These are phyloP conservation scores for Ceriops decandra DNA, from an alignment of 345 rosid genomes.

Conservation along the genomic window DNA sequence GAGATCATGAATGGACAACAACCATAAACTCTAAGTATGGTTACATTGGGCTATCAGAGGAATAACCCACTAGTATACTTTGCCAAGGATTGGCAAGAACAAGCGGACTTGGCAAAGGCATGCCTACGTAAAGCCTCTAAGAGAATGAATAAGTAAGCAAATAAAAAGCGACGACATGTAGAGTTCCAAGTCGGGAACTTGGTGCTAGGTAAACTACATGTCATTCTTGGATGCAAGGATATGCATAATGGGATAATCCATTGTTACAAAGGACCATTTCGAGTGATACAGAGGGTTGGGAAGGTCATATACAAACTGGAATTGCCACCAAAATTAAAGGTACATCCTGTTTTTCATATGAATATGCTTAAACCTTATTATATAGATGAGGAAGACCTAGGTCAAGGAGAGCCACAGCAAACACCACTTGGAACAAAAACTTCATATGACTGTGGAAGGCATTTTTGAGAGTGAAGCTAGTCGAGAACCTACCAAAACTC, in stretches of 20 bases:
- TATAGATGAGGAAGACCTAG: too few relatives aligned
- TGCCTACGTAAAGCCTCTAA: background rate
- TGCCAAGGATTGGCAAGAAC: background rate
- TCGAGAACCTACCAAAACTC: too few relatives aligned
- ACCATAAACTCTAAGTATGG: background rate
- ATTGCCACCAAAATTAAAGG: too few relatives aligned
- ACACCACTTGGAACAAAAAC: too few relatives aligned
- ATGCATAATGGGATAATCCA: background rate
- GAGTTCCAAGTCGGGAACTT: background rate
- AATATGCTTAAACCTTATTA: too few relatives aligned
- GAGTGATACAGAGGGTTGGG: too few relatives aligned
- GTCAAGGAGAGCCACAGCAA: too few relatives aligned
- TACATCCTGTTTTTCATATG: too few relatives aligned
- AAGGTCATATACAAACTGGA: too few relatives aligned
- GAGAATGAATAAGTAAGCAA: background rate
- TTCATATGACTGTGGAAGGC: too few relatives aligned
- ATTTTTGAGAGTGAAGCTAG: too few relatives aligned
- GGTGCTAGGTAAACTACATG: background rate
- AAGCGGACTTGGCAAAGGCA: background rate
- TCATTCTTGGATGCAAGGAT: background rate
- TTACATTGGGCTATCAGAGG: background rate
- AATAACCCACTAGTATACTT: background rate
- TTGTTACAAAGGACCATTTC: background rate
- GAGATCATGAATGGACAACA: background rate
- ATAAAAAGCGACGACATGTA: background rate